Evolutionary conservation across 352 stramenopile genomes (phyloP), one percentile per base, ranked within the genome.

Genomic region (Pythium graminicola): DNA sequence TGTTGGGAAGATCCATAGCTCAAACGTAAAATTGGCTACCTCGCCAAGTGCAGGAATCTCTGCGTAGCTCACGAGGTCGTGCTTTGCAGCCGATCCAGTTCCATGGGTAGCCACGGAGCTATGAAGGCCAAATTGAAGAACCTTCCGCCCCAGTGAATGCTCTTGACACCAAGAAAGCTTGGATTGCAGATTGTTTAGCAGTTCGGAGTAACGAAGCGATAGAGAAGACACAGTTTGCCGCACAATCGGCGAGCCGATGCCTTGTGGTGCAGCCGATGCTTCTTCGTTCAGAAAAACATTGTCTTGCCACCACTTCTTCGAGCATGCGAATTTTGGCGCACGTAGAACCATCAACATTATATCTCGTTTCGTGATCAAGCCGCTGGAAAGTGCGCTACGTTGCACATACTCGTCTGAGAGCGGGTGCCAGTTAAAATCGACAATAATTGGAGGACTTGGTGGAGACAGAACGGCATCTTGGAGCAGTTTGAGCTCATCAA

Each of bases 341-440:
- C 80, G 79, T 10, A 67, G 52, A 7, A 94, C 42, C 7, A 94
- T 47, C 7, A 67, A 64, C 47, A 91, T 58, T 8, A 94, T 74
- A 40, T 92, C 79, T 13, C 83, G 81, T 53, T 94, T 94, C 0
- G 81, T 89, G 44, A 94, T 67, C 20, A 75, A 81, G 0, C 81
- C 79, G 17, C 60, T 83, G 10, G 71, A 64, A 9, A 94, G 53
- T 2, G 88, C 67, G 49, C 75, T 84, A 33, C 87, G 69, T 35
- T 87, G 79, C 27, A 94, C 79, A 54, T 90, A 92, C 35, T 89
- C 70, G 33, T 86, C 74, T 0, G 83, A 85, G 6, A 94, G 57
- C 23, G 83, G 77, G 23, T 89, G 66, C 83, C 83, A 94, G 41
- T 89, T 86, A 13, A 85, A 70, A 41, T 67, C 72, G 3, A 64